phyloP scores from a whole-genome alignment of 345 rosid species.

The Leavenworthia alabamica region DNA sequence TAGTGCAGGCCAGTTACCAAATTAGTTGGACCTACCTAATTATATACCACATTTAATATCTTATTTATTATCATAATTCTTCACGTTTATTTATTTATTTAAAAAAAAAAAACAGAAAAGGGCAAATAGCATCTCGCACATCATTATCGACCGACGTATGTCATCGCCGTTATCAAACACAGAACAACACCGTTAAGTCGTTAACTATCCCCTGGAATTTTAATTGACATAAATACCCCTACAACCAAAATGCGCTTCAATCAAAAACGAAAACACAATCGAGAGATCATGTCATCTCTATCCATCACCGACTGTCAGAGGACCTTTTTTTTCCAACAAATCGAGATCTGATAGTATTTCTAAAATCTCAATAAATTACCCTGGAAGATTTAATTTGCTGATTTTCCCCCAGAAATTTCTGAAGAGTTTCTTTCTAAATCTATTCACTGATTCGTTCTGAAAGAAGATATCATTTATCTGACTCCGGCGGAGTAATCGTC shows the following conservation, averaged over 20 bases:
- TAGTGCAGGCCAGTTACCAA: slow-evolving; percentile 20
- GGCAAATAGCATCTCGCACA: neutral
- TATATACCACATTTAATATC: slow-evolving; percentile 4
- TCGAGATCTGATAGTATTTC: slow-evolving; percentile 9
- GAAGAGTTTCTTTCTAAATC: neutral
- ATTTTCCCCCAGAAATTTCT: neutral
- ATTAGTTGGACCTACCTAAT: slow-evolving; percentile 26
- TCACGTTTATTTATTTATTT: too few relatives aligned
- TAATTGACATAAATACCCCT: slow-evolving; percentile 23
- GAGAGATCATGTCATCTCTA: neutral
- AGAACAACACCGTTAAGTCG: slow-evolving; percentile 17
- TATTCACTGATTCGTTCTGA: too few relatives aligned
- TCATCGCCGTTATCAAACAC: slow-evolving; percentile 8
- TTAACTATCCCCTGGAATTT: neutral
- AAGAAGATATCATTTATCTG: too few relatives aligned
- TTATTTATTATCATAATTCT: neutral
- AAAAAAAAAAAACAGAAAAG: too few relatives aligned
- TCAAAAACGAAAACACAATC: neutral
- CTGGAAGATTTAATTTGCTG: neutral
- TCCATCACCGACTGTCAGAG: slow-evolving; percentile 22
- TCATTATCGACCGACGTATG: too few relatives aligned
- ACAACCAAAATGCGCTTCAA: slow-evolving; percentile 13
- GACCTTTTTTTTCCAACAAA: neutral
- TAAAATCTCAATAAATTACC: neutral
- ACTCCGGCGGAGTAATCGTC: neutral